Evolutionary conservation across 1,284 basidiomycete genomes (phyloP).

Genomic region (Trichosporon coremiiforme): DNA sequence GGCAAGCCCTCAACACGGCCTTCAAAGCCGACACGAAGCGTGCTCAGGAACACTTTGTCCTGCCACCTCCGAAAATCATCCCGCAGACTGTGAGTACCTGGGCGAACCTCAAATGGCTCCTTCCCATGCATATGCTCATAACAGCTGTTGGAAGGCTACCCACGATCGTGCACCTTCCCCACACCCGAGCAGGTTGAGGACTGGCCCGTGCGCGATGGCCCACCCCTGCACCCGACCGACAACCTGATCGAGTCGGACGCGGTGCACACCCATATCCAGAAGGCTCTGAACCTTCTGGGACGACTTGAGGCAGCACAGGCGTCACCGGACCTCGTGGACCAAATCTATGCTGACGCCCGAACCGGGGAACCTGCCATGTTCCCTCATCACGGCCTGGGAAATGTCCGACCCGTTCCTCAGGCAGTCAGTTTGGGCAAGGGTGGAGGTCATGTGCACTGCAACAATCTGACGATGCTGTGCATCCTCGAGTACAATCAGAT

Average conservation of each 20-base stretch:
- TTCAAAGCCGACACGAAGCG: background rate
- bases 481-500: background rate
- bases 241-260: background rate
- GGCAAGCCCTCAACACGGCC: background rate
- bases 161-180: background rate
- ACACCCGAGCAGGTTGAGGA: background rate
- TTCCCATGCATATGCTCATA: background rate
- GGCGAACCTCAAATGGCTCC: background rate
- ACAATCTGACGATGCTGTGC: background rate
- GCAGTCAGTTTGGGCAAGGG: background rate
- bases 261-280: background rate
- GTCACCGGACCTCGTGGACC: background rate
- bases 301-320: background rate
- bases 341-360: background rate
- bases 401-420: background rate
- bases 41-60: background rate
- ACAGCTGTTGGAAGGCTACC: background rate
- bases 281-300: background rate
- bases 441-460: background rate
- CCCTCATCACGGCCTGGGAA: background rate
- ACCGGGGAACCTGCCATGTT: background rate
- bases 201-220: background rate
- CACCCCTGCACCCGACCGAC: background rate
- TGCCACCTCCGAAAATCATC: background rate
- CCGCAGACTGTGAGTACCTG: background rate